Evolutionary conservation across 345 rosid species (phyloP).

Genomic region (Rhizophora mangle): DNA sequence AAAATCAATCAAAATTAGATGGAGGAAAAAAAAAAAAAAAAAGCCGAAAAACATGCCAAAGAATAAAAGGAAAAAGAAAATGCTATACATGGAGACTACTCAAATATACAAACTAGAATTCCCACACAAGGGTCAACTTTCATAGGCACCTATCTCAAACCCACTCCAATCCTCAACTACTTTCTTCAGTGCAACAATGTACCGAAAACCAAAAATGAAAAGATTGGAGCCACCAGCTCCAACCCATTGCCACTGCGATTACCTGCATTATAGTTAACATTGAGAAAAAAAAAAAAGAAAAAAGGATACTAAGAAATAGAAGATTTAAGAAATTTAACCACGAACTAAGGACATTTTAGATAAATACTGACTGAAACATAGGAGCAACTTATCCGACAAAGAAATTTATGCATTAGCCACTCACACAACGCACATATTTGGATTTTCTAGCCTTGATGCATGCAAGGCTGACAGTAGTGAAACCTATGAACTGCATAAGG

Average conservation of each 20-base stretch:
- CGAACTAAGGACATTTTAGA: too few species aligned
- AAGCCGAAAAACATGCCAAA: neutral
- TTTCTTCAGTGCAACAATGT: conserved; percentile 44
- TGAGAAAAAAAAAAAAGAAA: neutral
- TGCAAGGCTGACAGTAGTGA: neutral
- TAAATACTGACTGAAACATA: too few species aligned
- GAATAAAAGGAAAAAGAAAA: conserved; percentile 1
- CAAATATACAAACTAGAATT: conserved; percentile 39
- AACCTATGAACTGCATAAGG: neutral
- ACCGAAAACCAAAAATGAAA: conserved; percentile 61
- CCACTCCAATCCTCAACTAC: conserved; percentile 20
- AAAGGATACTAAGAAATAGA: neutral
- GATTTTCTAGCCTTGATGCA: neutral
- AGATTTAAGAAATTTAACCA: too few species aligned
- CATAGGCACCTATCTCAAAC: conserved; percentile 24
- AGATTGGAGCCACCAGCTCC: conserved; percentile 47
- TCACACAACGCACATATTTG: neutral
- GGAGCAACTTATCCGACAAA: too few species aligned
- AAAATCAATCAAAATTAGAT: conserved; percentile 10
- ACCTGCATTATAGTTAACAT: conserved; percentile 47
- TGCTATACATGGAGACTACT: conserved; percentile 42
- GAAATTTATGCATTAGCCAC: too few species aligned
- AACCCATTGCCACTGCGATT: conserved; percentile 31
- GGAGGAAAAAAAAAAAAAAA: neutral
- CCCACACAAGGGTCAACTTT: conserved; percentile 23